A percentile compares a stretch with the other conserved stretches of the same genome.
Evolutionary conservation across 305 asterid species (phyloP).

Genomic region (Fraxinus xanthoxyloides): DNA sequence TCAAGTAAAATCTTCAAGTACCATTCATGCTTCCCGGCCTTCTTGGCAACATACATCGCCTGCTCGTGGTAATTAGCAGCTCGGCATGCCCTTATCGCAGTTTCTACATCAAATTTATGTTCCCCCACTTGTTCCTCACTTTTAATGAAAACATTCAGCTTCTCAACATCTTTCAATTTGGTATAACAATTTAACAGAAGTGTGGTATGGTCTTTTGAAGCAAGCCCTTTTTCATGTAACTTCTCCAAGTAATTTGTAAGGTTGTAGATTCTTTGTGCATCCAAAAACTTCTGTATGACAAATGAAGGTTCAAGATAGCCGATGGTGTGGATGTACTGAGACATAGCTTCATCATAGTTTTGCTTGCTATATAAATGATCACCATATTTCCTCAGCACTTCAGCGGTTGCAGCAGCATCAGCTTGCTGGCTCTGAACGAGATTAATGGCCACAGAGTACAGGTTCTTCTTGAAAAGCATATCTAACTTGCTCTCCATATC

Average conservation of each 20-base stretch:
- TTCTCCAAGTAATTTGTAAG: slow-evolving; percentile 94
- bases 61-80: slow-evolving; percentile 98
- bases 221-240: slow-evolving; percentile 94
- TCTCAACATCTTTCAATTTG: slow-evolving; percentile 91
- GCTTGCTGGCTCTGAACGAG: slow-evolving; percentile 97
- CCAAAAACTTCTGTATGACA: slow-evolving; percentile 94
- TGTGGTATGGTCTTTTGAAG: slow-evolving; percentile 95
- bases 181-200: slow-evolving; percentile 94
- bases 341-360: slow-evolving; percentile 89
- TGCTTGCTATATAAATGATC: slow-evolving; percentile 90
- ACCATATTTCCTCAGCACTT: slow-evolving; percentile 93
- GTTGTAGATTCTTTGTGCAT: slow-evolving; percentile 95
- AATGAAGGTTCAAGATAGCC: slow-evolving; percentile 96
- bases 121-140: slow-evolving; percentile 85
- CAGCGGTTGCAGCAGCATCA: slow-evolving; percentile 95
- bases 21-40: slow-evolving; percentile 94
- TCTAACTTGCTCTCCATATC: slow-evolving; percentile 98
- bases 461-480: slow-evolving; percentile 96
- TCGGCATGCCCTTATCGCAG: slow-evolving; percentile 95
- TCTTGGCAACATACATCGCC: slow-evolving; percentile 97
- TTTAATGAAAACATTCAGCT: slow-evolving; percentile 78
- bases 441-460: slow-evolving; percentile 88
- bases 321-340: slow-evolving; percentile 86
- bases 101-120: slow-evolving; percentile 88
- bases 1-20: slow-evolving; percentile 93